Base-by-base conservation (phyloP, 2,329 filamentous ascomycete species). In the Ceratocystis cubensis region DNA sequence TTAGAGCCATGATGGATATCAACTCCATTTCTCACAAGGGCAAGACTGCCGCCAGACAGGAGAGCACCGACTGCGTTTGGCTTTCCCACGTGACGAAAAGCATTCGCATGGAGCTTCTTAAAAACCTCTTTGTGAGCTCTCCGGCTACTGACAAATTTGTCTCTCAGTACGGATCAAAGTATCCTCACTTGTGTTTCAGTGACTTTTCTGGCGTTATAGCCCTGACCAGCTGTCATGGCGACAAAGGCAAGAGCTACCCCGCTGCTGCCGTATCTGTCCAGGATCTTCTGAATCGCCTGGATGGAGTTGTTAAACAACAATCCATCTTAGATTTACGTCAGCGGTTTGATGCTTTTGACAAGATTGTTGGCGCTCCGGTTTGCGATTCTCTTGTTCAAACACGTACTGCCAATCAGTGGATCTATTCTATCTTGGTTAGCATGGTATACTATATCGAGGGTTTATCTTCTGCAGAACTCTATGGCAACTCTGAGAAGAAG, bases 401-500 rank as follows among this genome's bases (percentile, higher is more conserved):
- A 28, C 61, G 61, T 7, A 63, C 61, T 44, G 37, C 44, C 25
- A 45, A 41, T 20, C 61, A 63, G 20, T 63, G 61, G 61, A 41
- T 63, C 33, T 45, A 45, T 17, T 41, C 61, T 22, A 44, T 63
- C 37, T 41, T 63, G 41, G 25, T 25, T 17, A 25, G 30, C 61
- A 45, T 63, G 25, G 30, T 63, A 17, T 5, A 45, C 37, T 63
- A 46, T 46, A n/a, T 63, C n/a, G 37, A 25, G 48, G 8, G 48
- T 10, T 25, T 53, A 25, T 28, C 48, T 53, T 10, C 25, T 15
- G 8, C 48, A 28, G 48, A 53, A n/a, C 48, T 53, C 13, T 53
- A 53, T 53, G 20, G 48, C 15, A 53, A 25, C 48, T 53, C 48
- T 25, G 48, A 25, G 25, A 13, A 53, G 48, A 15, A 37, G 10